phyloP scores from a whole-genome alignment of 306 rosid species.

The Pyrus betulifolia region DNA sequence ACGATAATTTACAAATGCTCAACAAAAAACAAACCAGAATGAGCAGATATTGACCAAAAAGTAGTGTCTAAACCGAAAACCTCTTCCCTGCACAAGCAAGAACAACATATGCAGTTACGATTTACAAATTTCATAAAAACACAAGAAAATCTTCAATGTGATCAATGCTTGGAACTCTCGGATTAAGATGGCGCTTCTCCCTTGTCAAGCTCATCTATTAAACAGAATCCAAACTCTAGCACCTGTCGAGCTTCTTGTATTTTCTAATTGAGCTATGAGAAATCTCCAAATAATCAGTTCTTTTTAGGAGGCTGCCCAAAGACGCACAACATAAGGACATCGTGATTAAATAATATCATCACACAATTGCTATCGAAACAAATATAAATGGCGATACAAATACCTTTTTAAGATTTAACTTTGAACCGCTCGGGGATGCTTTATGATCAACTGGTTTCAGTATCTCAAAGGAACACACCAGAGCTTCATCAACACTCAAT shows the following conservation, averaged over 20 bases:
- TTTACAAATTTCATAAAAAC: conserved; percentile 29
- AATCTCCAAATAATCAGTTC: conserved; percentile 30
- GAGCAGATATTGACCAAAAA: conserved; percentile 27
- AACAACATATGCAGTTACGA: conserved; percentile 22
- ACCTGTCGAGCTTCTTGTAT: conserved; percentile 20
- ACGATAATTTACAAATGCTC: conserved; percentile 13
- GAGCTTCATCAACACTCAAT: conserved; percentile 63
- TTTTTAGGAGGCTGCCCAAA: conserved; percentile 57
- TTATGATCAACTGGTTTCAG: conserved; percentile 45
- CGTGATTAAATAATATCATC: not conserved
- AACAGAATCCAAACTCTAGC: conserved; percentile 19
- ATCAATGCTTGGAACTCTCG: conserved; percentile 7
- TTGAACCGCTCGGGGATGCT: conserved; percentile 41
- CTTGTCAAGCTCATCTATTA: conserved; percentile 30
- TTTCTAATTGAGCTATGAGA: conserved; percentile 30
- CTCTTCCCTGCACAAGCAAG: conserved; percentile 34
- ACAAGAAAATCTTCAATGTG: conserved; percentile 18
- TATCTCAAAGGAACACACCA: conserved; percentile 75
- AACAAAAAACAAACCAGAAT: conserved; percentile 14
- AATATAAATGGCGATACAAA: not conserved
- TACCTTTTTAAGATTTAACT: conserved; percentile 54
- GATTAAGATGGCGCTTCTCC: conserved; percentile 16
- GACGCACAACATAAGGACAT: not conserved
- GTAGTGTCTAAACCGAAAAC: conserved; percentile 28
- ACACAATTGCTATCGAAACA: not conserved